These are phyloP conservation scores for Letharia columbiana DNA, from an alignment of 495 filamentous ascomycete genomes.

Conservation along the genomic window DNA sequence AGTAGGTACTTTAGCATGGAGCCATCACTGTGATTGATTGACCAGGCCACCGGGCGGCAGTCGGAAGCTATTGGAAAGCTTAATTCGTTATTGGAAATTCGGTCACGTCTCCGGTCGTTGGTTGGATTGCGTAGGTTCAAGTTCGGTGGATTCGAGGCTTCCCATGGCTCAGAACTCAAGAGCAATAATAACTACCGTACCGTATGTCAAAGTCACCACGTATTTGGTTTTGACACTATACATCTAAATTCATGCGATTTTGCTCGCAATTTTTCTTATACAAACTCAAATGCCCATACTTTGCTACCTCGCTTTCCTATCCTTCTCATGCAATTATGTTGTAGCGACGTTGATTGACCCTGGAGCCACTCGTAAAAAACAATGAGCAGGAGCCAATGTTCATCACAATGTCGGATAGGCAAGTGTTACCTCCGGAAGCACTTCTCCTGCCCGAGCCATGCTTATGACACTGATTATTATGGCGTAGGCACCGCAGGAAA, in stretches of 20 bases:
- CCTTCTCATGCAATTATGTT: neutral
- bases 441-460: neutral
- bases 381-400: constrained; percentile 2
- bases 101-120: neutral
- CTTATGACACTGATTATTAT: neutral
- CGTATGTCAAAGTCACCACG: too few species aligned
- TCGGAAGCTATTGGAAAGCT: neutral
- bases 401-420: constrained; percentile 16
- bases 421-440: neutral
- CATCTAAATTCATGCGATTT: too few species aligned
- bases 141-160: too few species aligned
- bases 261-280: too few species aligned
- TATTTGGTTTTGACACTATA: too few species aligned
- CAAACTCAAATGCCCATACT: too few species aligned
- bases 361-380: constrained; percentile 3
- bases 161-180: neutral
- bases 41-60: too few species aligned
- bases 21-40: too few species aligned
- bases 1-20: too few species aligned
- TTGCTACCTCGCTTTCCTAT: neutral
- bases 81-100: neutral
- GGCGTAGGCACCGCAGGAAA: constrained; percentile 20
- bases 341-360: neutral
- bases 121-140: neutral
- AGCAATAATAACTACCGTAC: too few species aligned